Evolutionary conservation across 306 rosid genomes (phyloP).

Genomic region (Quercus rubra): DNA sequence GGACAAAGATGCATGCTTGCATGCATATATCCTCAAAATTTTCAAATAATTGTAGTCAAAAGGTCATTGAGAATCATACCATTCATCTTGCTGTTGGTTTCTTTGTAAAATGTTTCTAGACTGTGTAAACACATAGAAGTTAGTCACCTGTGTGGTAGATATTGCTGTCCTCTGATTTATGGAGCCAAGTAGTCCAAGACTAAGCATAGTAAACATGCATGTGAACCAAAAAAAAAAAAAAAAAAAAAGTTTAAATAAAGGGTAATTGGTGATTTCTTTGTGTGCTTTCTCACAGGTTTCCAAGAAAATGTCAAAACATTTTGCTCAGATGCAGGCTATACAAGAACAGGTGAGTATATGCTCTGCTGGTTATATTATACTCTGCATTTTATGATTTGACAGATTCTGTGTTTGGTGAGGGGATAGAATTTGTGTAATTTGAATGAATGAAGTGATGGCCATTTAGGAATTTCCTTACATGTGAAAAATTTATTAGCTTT

Average conservation of each 20-base stretch:
- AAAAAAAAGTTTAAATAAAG: neutral
- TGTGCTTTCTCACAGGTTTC: conserved; percentile 43
- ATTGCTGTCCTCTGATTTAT: neutral
- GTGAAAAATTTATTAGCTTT: neutral
- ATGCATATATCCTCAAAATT: neutral
- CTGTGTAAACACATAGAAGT: neutral
- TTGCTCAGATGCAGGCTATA: conserved; percentile 62
- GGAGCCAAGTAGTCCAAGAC: neutral
- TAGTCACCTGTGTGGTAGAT: neutral
- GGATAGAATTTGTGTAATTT: neutral
- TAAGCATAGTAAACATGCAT: neutral
- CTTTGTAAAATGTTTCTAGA: neutral
- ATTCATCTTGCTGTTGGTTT: neutral
- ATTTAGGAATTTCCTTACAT: conserved; percentile 17
- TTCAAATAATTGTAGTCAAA: neutral
- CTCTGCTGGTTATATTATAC: conserved; percentile 1
- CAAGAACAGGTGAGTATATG: conserved; percentile 69
- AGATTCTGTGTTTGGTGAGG: neutral
- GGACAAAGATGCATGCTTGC: neutral
- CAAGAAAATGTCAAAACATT: conserved; percentile 74
- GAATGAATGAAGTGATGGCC: neutral
- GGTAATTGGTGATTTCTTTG: conserved; percentile 3
- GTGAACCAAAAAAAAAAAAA: neutral
- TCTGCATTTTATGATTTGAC: conserved; percentile 6
- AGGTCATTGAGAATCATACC: neutral